Percentiles rank a stretch among this genome's conserved stretches.
phyloP scores from a whole-genome alignment of 2,329 filamentous ascomycete genomes.

The Fusarium fracticaudum region DNA sequence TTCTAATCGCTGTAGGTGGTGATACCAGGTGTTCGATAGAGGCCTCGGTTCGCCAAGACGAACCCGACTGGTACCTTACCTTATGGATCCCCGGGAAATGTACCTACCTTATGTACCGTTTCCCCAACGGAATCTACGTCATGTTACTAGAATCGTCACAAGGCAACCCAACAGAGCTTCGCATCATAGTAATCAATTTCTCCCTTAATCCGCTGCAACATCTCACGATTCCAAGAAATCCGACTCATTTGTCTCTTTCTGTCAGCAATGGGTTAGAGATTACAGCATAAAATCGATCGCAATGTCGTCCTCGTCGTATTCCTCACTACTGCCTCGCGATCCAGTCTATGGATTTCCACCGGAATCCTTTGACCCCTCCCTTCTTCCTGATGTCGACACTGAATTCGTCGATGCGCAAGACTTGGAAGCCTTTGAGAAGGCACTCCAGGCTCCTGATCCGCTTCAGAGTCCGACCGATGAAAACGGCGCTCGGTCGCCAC shows the following conservation, averaged over 20 bases:
- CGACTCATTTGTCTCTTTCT: not conserved
- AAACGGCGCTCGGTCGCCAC: slow-evolving; percentile 53
- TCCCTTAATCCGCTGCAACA: slow-evolving; percentile 15
- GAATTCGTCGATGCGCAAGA: slow-evolving; percentile 81
- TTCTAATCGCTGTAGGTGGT: not conserved
- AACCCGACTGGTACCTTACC: not conserved
- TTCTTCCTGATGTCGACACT: slow-evolving; percentile 80
- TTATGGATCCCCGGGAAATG: slow-evolving; percentile 6
- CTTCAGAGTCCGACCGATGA: slow-evolving; percentile 70
- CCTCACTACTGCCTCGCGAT: slow-evolving; percentile 40
- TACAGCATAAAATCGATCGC: slow-evolving; percentile 8
- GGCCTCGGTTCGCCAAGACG: slow-evolving; percentile 23
- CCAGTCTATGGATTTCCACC: slow-evolving; percentile 65
- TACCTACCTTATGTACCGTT: slow-evolving; percentile 25
- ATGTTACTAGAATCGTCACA: slow-evolving; percentile 42
- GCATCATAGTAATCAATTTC: slow-evolving; percentile 20
- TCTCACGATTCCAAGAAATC: not conserved
- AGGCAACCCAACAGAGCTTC: slow-evolving; percentile 34
- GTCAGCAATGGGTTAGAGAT: slow-evolving; percentile 31
- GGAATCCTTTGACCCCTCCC: slow-evolving; percentile 73
- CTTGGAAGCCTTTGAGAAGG: slow-evolving; percentile 80
- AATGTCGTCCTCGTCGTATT: slow-evolving; percentile 40
- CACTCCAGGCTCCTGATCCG: slow-evolving; percentile 82
- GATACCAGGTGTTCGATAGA: slow-evolving; percentile 31
- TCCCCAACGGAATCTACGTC: slow-evolving; percentile 47